Evolutionary conservation across 108 stramenopile species (phyloP).

Genomic region (Cyclotella choctawhatcheeana): DNA sequence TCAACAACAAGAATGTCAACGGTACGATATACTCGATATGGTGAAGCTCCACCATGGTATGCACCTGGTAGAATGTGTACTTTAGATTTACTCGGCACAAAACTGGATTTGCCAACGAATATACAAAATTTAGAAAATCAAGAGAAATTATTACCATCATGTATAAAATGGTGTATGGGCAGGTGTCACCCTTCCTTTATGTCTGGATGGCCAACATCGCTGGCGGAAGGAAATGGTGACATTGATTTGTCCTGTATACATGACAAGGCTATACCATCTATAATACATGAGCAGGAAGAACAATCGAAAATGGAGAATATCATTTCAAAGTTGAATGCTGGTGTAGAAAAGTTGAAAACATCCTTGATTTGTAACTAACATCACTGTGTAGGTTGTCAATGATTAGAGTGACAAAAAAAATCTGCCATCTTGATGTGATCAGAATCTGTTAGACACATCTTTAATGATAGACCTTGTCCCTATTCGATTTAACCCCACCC

Average conservation of each 20-base stretch:
- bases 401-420: too few relatives aligned
- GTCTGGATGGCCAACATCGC: constrained; percentile 35
- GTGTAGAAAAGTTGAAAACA: background rate
- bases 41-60: constrained; percentile 86
- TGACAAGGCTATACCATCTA: background rate
- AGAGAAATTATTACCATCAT: constrained; percentile 13
- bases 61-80: constrained; percentile 77
- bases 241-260: constrained; percentile 30
- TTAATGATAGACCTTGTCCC: too few relatives aligned
- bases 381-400: too few relatives aligned
- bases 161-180: constrained; percentile 21
- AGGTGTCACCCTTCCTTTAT: constrained; percentile 39
- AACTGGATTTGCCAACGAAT: constrained; percentile 11
- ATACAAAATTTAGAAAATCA: background rate
- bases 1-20: constrained; percentile 23
- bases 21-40: constrained; percentile 79
- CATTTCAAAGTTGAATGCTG: background rate
- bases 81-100: constrained; percentile 65
- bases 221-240: background rate
- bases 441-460: too few relatives aligned
- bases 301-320: background rate
- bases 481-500: too few relatives aligned
- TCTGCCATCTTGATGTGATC: too few relatives aligned
- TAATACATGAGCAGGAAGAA: background rate
- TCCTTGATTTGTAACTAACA: background rate